A percentile compares a stretch with the other conserved stretches of the same genome.
These are phyloP conservation scores for Botrytis pseudocinerea DNA, from an alignment of 2,329 filamentous ascomycete genomes.

Conservation along the genomic window DNA sequence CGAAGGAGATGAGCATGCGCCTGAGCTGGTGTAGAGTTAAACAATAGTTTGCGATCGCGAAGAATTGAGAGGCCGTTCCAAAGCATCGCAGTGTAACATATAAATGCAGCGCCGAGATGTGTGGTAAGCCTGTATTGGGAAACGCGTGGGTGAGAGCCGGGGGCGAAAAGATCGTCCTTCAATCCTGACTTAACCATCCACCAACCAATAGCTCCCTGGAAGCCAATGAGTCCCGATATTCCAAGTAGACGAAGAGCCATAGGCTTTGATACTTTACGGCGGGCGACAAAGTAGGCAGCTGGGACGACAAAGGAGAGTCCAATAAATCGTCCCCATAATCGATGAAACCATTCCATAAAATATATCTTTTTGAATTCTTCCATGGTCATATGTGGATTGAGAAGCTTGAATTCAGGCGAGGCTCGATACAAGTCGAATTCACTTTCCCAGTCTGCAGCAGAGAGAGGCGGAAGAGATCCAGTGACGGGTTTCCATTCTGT, in stretches of 20 bases:
- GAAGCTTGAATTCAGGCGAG: constrained; percentile 86
- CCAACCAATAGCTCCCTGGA: constrained; percentile 95
- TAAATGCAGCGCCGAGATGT: constrained; percentile 86
- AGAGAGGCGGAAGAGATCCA: constrained; percentile 82
- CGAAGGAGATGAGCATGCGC: constrained; percentile 56
- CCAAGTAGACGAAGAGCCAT: constrained; percentile 79
- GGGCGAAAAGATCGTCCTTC: constrained; percentile 92
- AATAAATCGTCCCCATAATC: constrained; percentile 90
- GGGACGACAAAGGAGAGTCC: constrained; percentile 88
- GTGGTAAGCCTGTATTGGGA: constrained; percentile 91
- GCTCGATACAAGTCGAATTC: constrained; percentile 92
- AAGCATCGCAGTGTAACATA: constrained; percentile 94
- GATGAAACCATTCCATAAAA: constrained; percentile 98
- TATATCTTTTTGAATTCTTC: constrained; percentile 98
- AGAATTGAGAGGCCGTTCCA: constrained; percentile 84
- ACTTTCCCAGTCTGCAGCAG: constrained; percentile 78
- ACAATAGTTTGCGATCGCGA: constrained; percentile 66
- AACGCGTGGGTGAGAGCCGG: constrained; percentile 86
- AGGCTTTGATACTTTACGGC: constrained; percentile 71
- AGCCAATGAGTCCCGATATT: constrained; percentile 86
- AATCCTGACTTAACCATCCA: constrained; percentile 99
- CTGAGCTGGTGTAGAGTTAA: constrained; percentile 65
- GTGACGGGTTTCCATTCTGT: constrained; percentile 99
- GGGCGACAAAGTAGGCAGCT: constrained; percentile 82
- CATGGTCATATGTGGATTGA: constrained; percentile 92